phyloP scores from a whole-genome alignment of 768 basidiomycete species.

The Podaxis sp. region DNA sequence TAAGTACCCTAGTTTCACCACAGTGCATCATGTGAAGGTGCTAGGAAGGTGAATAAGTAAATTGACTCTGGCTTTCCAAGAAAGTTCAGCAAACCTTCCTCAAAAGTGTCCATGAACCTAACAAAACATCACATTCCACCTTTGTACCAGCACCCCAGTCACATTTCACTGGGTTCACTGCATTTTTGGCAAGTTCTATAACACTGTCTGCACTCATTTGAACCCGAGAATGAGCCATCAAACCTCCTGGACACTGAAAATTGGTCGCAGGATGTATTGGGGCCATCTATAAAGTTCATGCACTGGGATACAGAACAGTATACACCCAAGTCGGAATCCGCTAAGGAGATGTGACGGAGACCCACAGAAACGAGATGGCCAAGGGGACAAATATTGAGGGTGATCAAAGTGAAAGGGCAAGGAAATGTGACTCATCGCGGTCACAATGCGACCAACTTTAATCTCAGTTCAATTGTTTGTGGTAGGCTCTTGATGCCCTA shows the following conservation, averaged over 20 bases:
- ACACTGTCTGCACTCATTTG: constrained; percentile 20
- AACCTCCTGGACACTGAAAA: not conserved
- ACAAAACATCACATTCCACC: constrained; percentile 21
- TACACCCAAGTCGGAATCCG: constrained; percentile 22
- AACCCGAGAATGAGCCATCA: constrained; percentile 6
- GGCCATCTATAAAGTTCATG: not conserved
- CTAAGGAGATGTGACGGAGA: constrained; percentile 21
- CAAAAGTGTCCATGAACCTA: constrained; percentile 29
- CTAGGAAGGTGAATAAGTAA: not conserved
- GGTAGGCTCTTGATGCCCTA: not conserved
- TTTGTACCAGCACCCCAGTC: constrained; percentile 27
- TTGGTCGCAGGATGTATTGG: not conserved
- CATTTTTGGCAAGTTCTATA: constrained; percentile 27
- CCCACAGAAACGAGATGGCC: not conserved
- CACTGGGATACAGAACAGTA: not conserved
- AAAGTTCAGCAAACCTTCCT: constrained; percentile 24
- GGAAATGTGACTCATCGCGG: not conserved
- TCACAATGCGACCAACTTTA: not conserved
- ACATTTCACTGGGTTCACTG: constrained; percentile 24
- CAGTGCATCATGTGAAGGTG: constrained; percentile 5
- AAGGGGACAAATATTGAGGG: not conserved
- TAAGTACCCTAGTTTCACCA: not conserved
- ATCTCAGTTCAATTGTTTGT: not conserved
- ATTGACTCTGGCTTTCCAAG: constrained; percentile 2
- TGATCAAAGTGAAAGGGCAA: not conserved